These are phyloP conservation scores for Aulographum hederae DNA, from an alignment of 2,329 filamentous ascomycete species.

Conservation along the genomic window DNA sequence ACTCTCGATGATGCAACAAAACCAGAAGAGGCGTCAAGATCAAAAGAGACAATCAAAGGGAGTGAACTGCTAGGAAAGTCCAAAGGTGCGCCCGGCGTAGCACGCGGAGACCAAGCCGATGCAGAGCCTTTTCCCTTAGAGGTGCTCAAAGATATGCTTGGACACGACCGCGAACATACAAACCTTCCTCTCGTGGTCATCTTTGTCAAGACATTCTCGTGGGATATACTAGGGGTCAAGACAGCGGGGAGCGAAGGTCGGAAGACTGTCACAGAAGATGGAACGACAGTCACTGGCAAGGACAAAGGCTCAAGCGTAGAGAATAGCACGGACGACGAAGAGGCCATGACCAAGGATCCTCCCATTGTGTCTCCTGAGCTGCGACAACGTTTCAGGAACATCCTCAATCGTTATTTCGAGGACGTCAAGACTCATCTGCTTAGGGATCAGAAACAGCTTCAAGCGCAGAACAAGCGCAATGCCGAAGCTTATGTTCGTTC, in stretches of 20 bases:
- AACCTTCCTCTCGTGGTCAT: conserved; percentile 85
- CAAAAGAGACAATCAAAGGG: conserved; percentile 36
- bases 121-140: conserved; percentile 90
- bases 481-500: conserved; percentile 97
- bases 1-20: conserved; percentile 55
- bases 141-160: conserved; percentile 90
- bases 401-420: conserved; percentile 77
- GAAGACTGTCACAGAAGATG: conserved; percentile 69
- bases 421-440: conserved; percentile 78
- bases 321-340: conserved; percentile 31
- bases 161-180: conserved; percentile 78
- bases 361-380: conserved; percentile 61
- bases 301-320: conserved; percentile 32
- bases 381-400: conserved; percentile 69
- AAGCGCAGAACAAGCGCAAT: conserved; percentile 77
- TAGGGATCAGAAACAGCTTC: conserved; percentile 80
- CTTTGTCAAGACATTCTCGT: conserved; percentile 90
- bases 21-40: conserved; percentile 44
- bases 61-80: conserved; percentile 42
- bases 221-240: conserved; percentile 81
- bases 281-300: conserved; percentile 32
- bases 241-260: conserved; percentile 55
- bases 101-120: conserved; percentile 29
- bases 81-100: conserved; percentile 36
- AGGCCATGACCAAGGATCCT: conserved; percentile 40